Base-by-base conservation (phyloP, 164 flowering plant species). In the Kingdonia uniflora region DNA sequence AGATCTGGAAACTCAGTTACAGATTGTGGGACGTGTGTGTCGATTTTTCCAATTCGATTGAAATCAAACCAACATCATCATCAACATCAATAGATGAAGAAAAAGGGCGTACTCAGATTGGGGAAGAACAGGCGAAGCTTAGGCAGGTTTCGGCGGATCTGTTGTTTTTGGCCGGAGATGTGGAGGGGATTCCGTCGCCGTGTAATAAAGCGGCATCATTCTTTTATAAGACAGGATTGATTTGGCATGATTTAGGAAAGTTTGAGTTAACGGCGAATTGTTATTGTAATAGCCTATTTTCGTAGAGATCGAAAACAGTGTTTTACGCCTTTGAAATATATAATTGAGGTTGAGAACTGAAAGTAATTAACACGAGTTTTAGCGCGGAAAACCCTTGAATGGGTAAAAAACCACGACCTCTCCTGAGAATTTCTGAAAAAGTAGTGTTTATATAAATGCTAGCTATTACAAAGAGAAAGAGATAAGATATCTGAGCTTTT, bases 1-100 rank as follows among this genome's bases (percentile, higher is more conserved):
- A 71, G 48, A 48, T 85, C 33, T 85, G 97, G 99, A 89, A 86
- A 67, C 82, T 84, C 74, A 75, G 85, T 66, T 94, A 74, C 76
- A 89, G 97, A 56, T 85, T 92, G 64, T 92, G 97, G 99, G 88
- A 92, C 62, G 70, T 86, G 52, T 80, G 90, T 66, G 95, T 92
- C 59, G 99, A 92, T 61, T 78, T 82, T 62, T 75, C 90, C 35
- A 88, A 91, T 46, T 52, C 85, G 54, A 42, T 68, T 50, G 33
- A 68, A 48, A 37, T 65, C 7, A n/a, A 19, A 3, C 16, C 19
- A 16, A 3, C 47, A 3, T 11, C 20, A n/a, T n/a, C 47, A 13
- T 5, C 43, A n/a, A n/a, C 43, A 41, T 41, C 43, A 35, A 17
- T 51, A 35, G 58, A 26, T 49, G 54, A 68, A 23, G 39, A 69